These are phyloP conservation scores for Stemphylium beticola DNA, from an alignment of 2,329 filamentous ascomycete genomes.

Conservation along the genomic window DNA sequence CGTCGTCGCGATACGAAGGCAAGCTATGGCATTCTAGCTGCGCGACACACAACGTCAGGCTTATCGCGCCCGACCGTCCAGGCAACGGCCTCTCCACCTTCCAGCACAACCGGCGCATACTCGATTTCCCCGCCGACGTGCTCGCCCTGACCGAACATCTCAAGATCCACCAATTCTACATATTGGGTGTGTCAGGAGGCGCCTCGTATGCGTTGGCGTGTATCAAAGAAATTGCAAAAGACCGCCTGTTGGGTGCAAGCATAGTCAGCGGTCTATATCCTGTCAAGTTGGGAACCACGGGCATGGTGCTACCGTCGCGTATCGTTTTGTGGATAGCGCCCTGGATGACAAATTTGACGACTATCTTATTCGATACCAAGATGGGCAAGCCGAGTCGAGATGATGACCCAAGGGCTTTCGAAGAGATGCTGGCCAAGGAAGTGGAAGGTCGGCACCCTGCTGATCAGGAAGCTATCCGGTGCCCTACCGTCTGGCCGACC, in stretches of 20 bases:
- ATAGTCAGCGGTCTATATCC: constrained; percentile 38
- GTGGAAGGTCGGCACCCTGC: constrained; percentile 23
- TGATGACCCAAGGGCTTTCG: constrained; percentile 33
- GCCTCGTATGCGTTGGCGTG: constrained; percentile 58
- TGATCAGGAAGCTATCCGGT: constrained; percentile 30
- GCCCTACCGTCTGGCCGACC: constrained; percentile 26
- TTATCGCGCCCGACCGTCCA: constrained; percentile 54
- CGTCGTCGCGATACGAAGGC: constrained; percentile 53
- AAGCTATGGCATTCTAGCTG: constrained; percentile 44
- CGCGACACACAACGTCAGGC: constrained; percentile 44
- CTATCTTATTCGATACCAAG: constrained; percentile 27
- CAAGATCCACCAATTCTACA: constrained; percentile 49
- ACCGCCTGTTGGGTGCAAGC: constrained; percentile 31
- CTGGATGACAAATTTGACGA: constrained; percentile 30
- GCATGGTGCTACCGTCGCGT: constrained; percentile 33
- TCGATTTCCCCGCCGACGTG: constrained; percentile 54
- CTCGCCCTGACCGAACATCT: constrained; percentile 51
- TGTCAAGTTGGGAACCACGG: constrained; percentile 29
- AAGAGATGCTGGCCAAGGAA: constrained; percentile 32
- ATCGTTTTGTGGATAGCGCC: constrained; percentile 35
- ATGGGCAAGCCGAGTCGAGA: constrained; percentile 36
- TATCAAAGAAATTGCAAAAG: constrained; percentile 46
- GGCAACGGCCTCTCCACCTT: constrained; percentile 53
- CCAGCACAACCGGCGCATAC: constrained; percentile 46
- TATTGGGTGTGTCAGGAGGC: constrained; percentile 56